These are phyloP conservation scores for Tricladium varicosporioides DNA, from an alignment of 2,329 filamentous ascomycete genomes.

Conservation along the genomic window DNA sequence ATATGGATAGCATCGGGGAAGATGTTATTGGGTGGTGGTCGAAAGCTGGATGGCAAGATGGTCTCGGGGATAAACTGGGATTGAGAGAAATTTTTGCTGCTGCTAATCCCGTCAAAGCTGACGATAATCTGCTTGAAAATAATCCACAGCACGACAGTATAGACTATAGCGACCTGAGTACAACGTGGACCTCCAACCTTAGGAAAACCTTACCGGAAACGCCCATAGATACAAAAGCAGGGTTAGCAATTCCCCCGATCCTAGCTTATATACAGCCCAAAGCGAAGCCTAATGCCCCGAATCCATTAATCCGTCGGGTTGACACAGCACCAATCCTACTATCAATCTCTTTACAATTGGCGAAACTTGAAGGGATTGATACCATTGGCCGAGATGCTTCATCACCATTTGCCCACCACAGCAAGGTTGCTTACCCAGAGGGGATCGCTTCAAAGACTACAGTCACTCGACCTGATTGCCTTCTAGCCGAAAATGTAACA, in stretches of 20 bases:
- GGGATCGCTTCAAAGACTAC: slow-evolving; percentile 78
- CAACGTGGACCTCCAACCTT: slow-evolving; percentile 32
- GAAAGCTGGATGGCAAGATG: slow-evolving; percentile 87
- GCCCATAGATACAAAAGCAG: slow-evolving; percentile 21
- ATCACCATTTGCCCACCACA: slow-evolving; percentile 73
- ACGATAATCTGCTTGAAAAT: slow-evolving; percentile 31
- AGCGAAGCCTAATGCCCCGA: slow-evolving; percentile 36
- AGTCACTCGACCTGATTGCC: slow-evolving; percentile 76
- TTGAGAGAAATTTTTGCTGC: slow-evolving; percentile 63
- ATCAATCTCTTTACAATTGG: slow-evolving; percentile 78
- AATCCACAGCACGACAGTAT: slow-evolving; percentile 28
- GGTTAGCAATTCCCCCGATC: slow-evolving; percentile 65
- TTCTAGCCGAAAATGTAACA: slow-evolving; percentile 85
- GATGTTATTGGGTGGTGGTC: slow-evolving; percentile 95
- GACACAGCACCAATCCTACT: slow-evolving; percentile 84
- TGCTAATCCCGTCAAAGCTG: slow-evolving; percentile 39
- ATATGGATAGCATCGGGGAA: slow-evolving; percentile 83
- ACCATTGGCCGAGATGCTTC: slow-evolving; percentile 55
- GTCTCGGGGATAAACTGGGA: slow-evolving; percentile 74
- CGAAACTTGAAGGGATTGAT: slow-evolving; percentile 74
- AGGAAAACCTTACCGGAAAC: background rate
- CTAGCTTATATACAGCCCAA: slow-evolving; percentile 77
- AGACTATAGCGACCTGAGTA: slow-evolving; percentile 31
- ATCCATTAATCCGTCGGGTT: slow-evolving; percentile 77
- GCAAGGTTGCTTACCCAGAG: slow-evolving; percentile 80